A percentile compares a stretch with the other conserved stretches of the same genome.
Conservation (phyloP, 139 green algal species). For the Pycnococcus provasolii region DNA sequence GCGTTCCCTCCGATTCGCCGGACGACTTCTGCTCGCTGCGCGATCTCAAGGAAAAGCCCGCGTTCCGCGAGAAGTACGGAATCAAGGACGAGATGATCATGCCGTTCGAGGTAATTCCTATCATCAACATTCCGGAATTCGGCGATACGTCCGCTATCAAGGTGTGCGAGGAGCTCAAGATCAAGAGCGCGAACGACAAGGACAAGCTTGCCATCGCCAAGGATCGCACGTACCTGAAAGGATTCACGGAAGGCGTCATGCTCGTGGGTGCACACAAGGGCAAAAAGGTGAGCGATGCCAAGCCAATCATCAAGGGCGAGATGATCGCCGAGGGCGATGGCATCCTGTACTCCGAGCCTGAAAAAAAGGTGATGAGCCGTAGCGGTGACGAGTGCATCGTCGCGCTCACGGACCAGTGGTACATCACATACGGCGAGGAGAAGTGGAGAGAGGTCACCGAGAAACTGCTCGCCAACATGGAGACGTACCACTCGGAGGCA, state of each 20-base stretch:
- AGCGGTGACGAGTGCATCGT: slow-evolving; percentile 93
- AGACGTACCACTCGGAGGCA: slow-evolving; percentile 53
- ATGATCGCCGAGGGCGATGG: slow-evolving; percentile 63
- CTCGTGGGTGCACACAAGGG: slow-evolving; percentile 71
- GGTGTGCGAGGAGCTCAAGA: slow-evolving; percentile 84
- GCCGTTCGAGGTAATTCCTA: slow-evolving; percentile 87
- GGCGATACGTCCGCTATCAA: slow-evolving; percentile 60
- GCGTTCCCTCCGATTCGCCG: slow-evolving; percentile 84
- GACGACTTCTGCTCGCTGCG: slow-evolving; percentile 88
- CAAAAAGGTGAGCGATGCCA: slow-evolving; percentile 75
- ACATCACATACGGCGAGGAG: slow-evolving; percentile 80
- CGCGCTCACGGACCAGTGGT: slow-evolving; percentile 97
- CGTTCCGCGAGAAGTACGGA: slow-evolving; percentile 82
- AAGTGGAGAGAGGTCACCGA: slow-evolving; percentile 54
- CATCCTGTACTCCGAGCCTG: slow-evolving; percentile 72
- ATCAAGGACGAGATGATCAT: slow-evolving; percentile 90
- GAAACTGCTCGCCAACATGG: slow-evolving; percentile 55
- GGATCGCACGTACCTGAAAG: slow-evolving; percentile 87
- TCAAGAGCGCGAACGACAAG: slow-evolving; percentile 84
- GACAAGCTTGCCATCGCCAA: slow-evolving; percentile 94
- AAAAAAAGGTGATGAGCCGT: slow-evolving; percentile 67
- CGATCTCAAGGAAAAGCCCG: slow-evolving; percentile 87
- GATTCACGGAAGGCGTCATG: slow-evolving; percentile 94
- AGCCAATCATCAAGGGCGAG: slow-evolving; percentile 72
- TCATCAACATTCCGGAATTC: slow-evolving; percentile 92